Evolutionary conservation across 768 basidiomycete genomes (phyloP).

Genomic region (Calvatia gigantea): DNA sequence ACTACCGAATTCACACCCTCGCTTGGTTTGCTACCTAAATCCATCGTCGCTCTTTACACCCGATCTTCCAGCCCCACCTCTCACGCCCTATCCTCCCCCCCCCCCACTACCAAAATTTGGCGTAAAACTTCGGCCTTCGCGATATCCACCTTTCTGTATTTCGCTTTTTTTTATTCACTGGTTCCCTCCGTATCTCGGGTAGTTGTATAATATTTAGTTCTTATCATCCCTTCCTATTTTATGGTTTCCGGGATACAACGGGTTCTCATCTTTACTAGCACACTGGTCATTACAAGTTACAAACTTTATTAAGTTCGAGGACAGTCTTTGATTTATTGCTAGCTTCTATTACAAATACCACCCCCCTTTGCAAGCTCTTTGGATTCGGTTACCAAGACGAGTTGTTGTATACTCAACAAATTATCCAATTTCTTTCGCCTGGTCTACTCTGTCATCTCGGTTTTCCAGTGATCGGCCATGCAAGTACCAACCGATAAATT

Average conservation of each 20-base stretch:
- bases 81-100: not conserved
- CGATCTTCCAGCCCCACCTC: not conserved
- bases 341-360: conserved; percentile 1
- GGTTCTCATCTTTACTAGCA: not conserved
- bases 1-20: not conserved
- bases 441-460: not conserved
- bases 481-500: too few relatives aligned
- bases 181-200: not conserved
- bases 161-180: not conserved
- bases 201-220: conserved; percentile 6
- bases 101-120: too few relatives aligned
- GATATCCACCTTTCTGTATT: too few relatives aligned
- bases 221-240: not conserved
- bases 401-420: not conserved
- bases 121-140: too few relatives aligned
- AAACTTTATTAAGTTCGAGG: conserved; percentile 1
- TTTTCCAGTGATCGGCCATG: not conserved
- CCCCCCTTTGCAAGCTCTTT: not conserved
- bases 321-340: conserved; percentile 14
- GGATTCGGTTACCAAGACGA: not conserved
- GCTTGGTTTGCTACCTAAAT: conserved; percentile 14
- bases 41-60: conserved; percentile 12
- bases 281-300: not conserved
- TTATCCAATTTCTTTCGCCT: not conserved
- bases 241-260: not conserved